phyloP scores from a whole-genome alignment of 2,329 filamentous ascomycete genomes.

The Paraphaeosphaeria minitans region DNA sequence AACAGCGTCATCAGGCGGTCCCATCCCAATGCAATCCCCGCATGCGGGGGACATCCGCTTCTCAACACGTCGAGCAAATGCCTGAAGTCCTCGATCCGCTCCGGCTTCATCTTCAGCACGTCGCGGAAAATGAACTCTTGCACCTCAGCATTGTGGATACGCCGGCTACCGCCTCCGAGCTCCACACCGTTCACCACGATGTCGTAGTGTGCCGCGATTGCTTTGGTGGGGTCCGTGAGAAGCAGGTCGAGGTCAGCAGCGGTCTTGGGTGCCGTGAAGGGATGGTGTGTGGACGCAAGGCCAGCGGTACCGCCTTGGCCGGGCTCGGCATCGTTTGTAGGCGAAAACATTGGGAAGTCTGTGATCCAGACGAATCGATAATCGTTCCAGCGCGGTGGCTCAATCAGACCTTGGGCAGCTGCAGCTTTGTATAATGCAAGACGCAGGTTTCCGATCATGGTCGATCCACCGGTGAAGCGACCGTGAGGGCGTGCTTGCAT shows the following conservation, averaged over 20 bases:
- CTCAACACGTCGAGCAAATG: constrained; percentile 83
- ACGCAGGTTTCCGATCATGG: constrained; percentile 72
- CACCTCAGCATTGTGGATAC: constrained; percentile 83
- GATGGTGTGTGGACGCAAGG: constrained; percentile 88
- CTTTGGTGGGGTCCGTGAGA: constrained; percentile 70
- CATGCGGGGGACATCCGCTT: constrained; percentile 91
- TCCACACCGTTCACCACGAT: constrained; percentile 95
- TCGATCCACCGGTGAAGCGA: constrained; percentile 74
- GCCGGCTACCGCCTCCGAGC: constrained; percentile 87
- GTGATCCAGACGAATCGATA: constrained; percentile 84
- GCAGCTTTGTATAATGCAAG: constrained; percentile 71
- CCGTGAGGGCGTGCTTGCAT: constrained; percentile 75
- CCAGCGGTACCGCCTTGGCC: constrained; percentile 83
- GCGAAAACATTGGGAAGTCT: constrained; percentile 92
- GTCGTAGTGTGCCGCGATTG: constrained; percentile 88
- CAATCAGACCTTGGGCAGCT: constrained; percentile 65
- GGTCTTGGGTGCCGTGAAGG: constrained; percentile 86
- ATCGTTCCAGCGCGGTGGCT: constrained; percentile 51
- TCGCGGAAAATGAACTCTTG: constrained; percentile 86
- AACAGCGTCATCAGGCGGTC: constrained; percentile 84
- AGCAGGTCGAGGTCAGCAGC: constrained; percentile 75
- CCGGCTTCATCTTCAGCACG: constrained; percentile 76
- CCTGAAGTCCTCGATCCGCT: constrained; percentile 77
- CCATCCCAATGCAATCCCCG: constrained; percentile 90
- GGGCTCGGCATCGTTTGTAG: constrained; percentile 65